Evolutionary conservation across 257 asterid species (phyloP).

Genomic region (Asclepias syriaca): DNA sequence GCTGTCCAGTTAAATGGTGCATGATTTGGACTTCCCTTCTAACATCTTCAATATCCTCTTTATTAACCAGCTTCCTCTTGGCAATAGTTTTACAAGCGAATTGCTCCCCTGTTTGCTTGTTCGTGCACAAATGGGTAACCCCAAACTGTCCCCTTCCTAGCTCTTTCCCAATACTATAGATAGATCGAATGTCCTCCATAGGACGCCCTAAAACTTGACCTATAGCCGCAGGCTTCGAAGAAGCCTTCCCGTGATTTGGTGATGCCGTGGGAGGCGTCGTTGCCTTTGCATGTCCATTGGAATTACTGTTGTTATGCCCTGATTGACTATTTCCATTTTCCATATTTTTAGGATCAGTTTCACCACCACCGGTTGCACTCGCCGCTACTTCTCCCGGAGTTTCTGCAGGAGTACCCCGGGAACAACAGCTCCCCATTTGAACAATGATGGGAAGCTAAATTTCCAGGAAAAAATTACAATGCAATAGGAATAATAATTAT

Average conservation of each 20-base stretch:
- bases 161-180: constrained; percentile 77
- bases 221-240: constrained; percentile 34
- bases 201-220: constrained; percentile 83
- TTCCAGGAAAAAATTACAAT: not conserved
- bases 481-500: too few species aligned
- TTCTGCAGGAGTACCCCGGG: constrained; percentile 36
- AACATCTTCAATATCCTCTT: constrained; percentile 86
- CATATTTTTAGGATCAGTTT: not conserved
- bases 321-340: constrained; percentile 4
- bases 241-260: constrained; percentile 29
- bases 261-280: constrained; percentile 25
- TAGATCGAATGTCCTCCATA: constrained; percentile 60
- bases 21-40: constrained; percentile 88
- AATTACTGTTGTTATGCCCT: not conserved
- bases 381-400: constrained; percentile 11
- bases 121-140: constrained; percentile 72
- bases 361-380: not conserved
- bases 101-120: constrained; percentile 68
- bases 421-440: constrained; percentile 64
- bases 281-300: constrained; percentile 12
- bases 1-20: constrained; percentile 82
- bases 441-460: constrained; percentile 6
- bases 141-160: constrained; percentile 89
- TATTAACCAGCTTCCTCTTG: constrained; percentile 69
- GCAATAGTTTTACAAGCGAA: constrained; percentile 89